Evolutionary conservation across 371 early-diverging fungal genomes (phyloP).

Genomic region (Capniomyces stellatus): DNA sequence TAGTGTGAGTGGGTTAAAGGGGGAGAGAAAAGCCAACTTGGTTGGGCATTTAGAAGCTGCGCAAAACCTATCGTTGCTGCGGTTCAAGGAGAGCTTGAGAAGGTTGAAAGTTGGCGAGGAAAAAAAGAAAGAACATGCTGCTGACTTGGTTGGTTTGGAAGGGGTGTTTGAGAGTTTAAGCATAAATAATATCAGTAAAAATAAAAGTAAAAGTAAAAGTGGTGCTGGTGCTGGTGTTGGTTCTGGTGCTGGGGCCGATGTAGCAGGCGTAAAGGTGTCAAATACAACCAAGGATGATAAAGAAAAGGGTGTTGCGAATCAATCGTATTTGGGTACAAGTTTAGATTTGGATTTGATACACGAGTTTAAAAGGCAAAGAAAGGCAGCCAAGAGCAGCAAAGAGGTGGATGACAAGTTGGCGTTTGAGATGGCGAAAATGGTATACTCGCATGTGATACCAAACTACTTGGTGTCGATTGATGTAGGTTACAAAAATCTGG

Average conservation of each 20-base stretch:
- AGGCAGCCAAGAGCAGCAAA: background rate
- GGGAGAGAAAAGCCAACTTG: background rate
- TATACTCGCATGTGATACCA: conserved; percentile 6
- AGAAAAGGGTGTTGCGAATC: background rate
- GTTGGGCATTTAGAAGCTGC: background rate
- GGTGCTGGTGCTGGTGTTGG: too few species aligned
- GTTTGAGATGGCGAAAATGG: background rate
- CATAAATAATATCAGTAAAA: background rate
- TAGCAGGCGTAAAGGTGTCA: too few species aligned
- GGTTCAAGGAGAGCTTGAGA: background rate
- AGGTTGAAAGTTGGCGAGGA: too few species aligned
- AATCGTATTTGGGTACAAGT: too few species aligned
- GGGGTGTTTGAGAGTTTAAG: too few species aligned
- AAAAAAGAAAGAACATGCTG: too few species aligned
- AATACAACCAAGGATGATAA: background rate
- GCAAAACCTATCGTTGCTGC: background rate
- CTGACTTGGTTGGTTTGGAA: too few species aligned
- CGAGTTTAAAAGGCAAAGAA: too few species aligned
- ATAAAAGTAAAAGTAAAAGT: too few species aligned
- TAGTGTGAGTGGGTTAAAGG: background rate
- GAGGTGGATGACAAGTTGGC: background rate
- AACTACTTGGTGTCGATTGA: conserved; percentile 42
- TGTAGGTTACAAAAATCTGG: conserved; percentile 49
- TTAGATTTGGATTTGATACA: too few species aligned
- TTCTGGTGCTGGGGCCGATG: background rate